phyloP scores from a whole-genome alignment of 106 monocot species.

The Dactylorhiza incarnata region DNA sequence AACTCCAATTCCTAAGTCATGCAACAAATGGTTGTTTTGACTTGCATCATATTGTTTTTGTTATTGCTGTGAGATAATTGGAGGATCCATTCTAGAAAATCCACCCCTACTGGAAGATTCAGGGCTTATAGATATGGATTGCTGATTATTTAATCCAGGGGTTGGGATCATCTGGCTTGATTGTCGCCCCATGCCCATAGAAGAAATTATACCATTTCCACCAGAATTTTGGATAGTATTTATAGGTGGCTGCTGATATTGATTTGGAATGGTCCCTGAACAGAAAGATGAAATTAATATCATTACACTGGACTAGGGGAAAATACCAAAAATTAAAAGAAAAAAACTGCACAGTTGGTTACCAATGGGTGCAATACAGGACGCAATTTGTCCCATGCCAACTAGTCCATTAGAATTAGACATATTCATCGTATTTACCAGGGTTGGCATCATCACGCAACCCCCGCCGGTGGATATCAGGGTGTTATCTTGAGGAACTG shows the following conservation, averaged over 20 bases:
- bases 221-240: slow-evolving; percentile 40
- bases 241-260: slow-evolving; percentile 40
- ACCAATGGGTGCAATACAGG: slow-evolving; percentile 34
- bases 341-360: slow-evolving; percentile 3
- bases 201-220: slow-evolving; percentile 34
- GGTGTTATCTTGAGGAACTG: slow-evolving; percentile 20
- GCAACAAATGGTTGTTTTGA: slow-evolving; percentile 52
- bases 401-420: slow-evolving; percentile 26
- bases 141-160: slow-evolving; percentile 71
- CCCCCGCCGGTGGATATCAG: slow-evolving; percentile 16
- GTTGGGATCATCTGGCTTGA: slow-evolving; percentile 95
- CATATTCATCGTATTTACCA: slow-evolving; percentile 21
- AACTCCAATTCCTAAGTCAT: slow-evolving; percentile 32
- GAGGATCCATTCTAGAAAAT: slow-evolving; percentile 38
- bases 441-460: slow-evolving; percentile 20
- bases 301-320: background rate
- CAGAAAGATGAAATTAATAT: slow-evolving; percentile 1
- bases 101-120: slow-evolving; percentile 36
- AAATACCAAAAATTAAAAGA: background rate
- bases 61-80: slow-evolving; percentile 34
- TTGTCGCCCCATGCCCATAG: slow-evolving; percentile 32
- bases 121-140: slow-evolving; percentile 36
- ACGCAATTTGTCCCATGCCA: slow-evolving; percentile 25
- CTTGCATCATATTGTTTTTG: slow-evolving; percentile 60
- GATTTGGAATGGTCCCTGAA: slow-evolving; percentile 37